Conservation (phyloP, 2,329 filamentous ascomycete genomes). For the Cercospora nicotianae region DNA sequence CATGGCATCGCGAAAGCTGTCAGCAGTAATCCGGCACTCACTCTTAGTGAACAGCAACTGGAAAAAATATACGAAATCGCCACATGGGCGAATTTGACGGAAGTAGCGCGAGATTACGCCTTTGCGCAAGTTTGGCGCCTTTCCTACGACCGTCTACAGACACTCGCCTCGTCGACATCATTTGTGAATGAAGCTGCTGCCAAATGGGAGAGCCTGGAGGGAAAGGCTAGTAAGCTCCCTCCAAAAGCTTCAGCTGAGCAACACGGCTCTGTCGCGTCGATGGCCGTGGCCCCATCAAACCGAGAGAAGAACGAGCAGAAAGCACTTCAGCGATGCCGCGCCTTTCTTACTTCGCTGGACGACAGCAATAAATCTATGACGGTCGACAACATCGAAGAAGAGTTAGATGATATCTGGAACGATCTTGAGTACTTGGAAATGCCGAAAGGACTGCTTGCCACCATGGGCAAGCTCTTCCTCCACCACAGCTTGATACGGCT, state of each 20-base stretch:
- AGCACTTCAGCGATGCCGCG: slow-evolving; percentile 28
- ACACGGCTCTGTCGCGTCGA: slow-evolving; percentile 25
- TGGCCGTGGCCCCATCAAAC: slow-evolving; percentile 27
- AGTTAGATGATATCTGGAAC: slow-evolving; percentile 45
- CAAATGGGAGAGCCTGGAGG: slow-evolving; percentile 16
- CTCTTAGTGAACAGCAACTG: slow-evolving; percentile 9
- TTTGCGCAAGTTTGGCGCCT: slow-evolving; percentile 36
- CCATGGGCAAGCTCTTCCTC: slow-evolving; percentile 42
- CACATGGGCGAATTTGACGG: slow-evolving; percentile 43
- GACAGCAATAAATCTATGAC: not conserved
- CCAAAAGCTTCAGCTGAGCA: slow-evolving; percentile 18
- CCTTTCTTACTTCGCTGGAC: slow-evolving; percentile 12
- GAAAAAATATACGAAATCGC: slow-evolving; percentile 33
- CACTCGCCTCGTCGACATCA: not conserved
- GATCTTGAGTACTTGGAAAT: slow-evolving; percentile 52
- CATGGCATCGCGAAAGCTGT: slow-evolving; percentile 45
- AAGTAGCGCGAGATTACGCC: slow-evolving; percentile 45
- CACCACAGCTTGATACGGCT: slow-evolving; percentile 32
- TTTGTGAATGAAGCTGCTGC: slow-evolving; percentile 11
- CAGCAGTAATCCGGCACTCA: slow-evolving; percentile 25
- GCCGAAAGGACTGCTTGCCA: slow-evolving; percentile 42
- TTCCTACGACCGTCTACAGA: slow-evolving; percentile 18
- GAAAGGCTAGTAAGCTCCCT: slow-evolving; percentile 5
- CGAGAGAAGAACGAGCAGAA: slow-evolving; percentile 31
- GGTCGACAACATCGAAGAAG: not conserved